Conservation (phyloP, 139 green algal genomes). For the Nannochloris sp. region DNA sequence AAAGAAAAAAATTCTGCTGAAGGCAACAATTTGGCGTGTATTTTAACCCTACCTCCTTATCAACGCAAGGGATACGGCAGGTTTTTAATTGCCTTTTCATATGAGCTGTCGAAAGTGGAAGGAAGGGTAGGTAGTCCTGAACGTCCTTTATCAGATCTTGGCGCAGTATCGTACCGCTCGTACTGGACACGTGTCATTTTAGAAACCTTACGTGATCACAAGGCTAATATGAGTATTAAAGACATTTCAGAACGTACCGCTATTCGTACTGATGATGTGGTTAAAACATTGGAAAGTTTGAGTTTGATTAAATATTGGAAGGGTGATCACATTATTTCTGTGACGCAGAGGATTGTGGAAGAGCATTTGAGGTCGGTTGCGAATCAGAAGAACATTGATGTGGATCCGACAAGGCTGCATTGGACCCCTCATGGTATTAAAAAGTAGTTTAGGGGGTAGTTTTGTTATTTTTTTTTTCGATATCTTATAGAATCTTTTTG, state of each 20-base stretch:
- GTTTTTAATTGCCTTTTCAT: conserved; percentile 96
- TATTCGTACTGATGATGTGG: conserved; percentile 93
- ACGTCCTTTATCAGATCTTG: conserved; percentile 93
- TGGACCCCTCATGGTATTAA: conserved; percentile 32
- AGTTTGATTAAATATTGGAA: conserved; percentile 81
- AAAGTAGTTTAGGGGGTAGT: neutral
- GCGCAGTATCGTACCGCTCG: conserved; percentile 82
- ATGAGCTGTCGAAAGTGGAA: conserved; percentile 97
- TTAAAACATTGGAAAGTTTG: conserved; percentile 78
- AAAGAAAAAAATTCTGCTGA: conserved; percentile 85
- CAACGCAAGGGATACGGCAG: conserved; percentile 98
- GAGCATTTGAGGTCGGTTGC: conserved; percentile 28
- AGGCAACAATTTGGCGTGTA: conserved; percentile 99
- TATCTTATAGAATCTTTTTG: neutral
- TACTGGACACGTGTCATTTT: conserved; percentile 96
- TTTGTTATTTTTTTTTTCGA: neutral
- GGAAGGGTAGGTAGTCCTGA: conserved; percentile 82
- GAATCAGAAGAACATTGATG: conserved; percentile 33
- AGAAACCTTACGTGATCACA: conserved; percentile 66
- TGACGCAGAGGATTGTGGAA: conserved; percentile 50
- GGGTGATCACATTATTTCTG: conserved; percentile 60
- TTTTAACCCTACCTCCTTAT: conserved; percentile 94
- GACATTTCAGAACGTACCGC: conserved; percentile 82
- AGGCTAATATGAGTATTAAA: conserved; percentile 78
- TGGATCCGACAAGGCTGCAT: conserved; percentile 40